These are phyloP conservation scores for Colletotrichum theobromicola DNA, from an alignment of 2,329 filamentous ascomycete genomes.

Conservation along the genomic window DNA sequence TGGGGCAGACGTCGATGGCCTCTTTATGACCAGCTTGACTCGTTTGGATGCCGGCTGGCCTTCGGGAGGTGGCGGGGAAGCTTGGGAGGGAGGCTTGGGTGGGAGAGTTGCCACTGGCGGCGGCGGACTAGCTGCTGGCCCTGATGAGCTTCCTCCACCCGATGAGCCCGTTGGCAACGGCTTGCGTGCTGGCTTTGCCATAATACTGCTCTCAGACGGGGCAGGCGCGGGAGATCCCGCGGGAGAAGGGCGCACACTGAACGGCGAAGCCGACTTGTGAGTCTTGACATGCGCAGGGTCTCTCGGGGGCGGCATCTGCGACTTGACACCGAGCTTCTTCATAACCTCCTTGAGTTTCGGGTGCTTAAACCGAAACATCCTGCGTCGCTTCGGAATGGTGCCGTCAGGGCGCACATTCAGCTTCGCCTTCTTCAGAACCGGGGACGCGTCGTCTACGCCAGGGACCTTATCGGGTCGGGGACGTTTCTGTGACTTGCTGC, in stretches of 20 bases:
- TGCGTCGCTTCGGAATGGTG: constrained; percentile 29
- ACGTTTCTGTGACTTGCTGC: constrained; percentile 35
- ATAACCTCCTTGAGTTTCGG: constrained; percentile 38
- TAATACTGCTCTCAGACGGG: constrained; percentile 29
- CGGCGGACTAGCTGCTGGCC: constrained; percentile 6
- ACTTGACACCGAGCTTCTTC: constrained; percentile 22
- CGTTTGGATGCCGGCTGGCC: constrained; percentile 19
- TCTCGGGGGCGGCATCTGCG: not conserved
- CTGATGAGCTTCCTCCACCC: not conserved
- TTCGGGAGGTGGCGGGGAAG: constrained; percentile 3
- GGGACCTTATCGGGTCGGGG: constrained; percentile 43
- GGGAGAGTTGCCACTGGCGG: not conserved
- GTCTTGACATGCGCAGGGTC: constrained; percentile 11
- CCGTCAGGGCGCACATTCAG: constrained; percentile 28
- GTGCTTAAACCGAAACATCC: constrained; percentile 43
- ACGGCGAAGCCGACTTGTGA: constrained; percentile 6
- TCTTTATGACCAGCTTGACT: constrained; percentile 23
- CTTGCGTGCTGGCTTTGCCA: constrained; percentile 38
- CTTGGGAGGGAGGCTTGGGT: constrained; percentile 11
- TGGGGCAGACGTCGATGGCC: not conserved
- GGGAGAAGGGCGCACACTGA: constrained; percentile 27
- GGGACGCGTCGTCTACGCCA: constrained; percentile 33
- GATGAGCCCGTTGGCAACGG: constrained; percentile 31
- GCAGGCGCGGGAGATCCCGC: constrained; percentile 29
- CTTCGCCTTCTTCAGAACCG: constrained; percentile 44